Conservation (phyloP, 2,329 filamentous ascomycete genomes). For the Epichloe uncinata region DNA sequence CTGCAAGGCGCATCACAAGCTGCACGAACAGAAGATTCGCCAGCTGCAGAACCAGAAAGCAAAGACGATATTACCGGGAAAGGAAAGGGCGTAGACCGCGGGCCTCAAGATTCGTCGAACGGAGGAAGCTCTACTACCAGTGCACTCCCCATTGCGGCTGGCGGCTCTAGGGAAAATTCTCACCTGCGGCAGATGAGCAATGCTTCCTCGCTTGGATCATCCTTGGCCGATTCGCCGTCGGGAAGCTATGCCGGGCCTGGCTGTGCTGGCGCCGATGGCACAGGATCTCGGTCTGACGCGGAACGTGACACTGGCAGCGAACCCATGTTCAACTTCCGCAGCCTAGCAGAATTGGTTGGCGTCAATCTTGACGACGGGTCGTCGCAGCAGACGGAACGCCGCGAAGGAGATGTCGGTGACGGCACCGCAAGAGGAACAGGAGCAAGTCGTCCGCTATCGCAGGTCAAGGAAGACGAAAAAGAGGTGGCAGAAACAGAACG, state of each 20-base stretch:
- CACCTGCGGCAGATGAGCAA: constrained; percentile 76
- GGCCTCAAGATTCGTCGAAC: constrained; percentile 11
- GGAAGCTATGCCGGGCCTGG: constrained; percentile 34
- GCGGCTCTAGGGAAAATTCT: constrained; percentile 47
- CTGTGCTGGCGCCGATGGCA: constrained; percentile 19
- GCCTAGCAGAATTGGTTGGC: constrained; percentile 72
- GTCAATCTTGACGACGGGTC: constrained; percentile 39
- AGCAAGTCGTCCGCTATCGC: constrained; percentile 18
- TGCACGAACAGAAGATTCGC: constrained; percentile 12
- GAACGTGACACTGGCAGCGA: constrained; percentile 46
- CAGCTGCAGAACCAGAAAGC: constrained; percentile 11
- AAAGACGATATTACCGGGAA: constrained; percentile 34
- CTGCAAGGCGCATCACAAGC: constrained; percentile 29
- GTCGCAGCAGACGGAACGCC: constrained; percentile 17
- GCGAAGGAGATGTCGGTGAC: constrained; percentile 13
- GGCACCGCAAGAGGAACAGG: constrained; percentile 8
- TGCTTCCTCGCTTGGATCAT: constrained; percentile 72
- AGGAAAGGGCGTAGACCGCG: constrained; percentile 56
- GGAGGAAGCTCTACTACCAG: constrained; percentile 21
- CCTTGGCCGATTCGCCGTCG: constrained; percentile 51
- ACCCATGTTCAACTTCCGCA: constrained; percentile 84
- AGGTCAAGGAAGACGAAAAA: constrained; percentile 26
- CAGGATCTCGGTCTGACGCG: constrained; percentile 34
- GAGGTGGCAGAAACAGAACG: constrained; percentile 20
- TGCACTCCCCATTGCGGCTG: constrained; percentile 32